These are phyloP conservation scores for Russula sp. DNA, from an alignment of 768 basidiomycete species.

Conservation along the genomic window DNA sequence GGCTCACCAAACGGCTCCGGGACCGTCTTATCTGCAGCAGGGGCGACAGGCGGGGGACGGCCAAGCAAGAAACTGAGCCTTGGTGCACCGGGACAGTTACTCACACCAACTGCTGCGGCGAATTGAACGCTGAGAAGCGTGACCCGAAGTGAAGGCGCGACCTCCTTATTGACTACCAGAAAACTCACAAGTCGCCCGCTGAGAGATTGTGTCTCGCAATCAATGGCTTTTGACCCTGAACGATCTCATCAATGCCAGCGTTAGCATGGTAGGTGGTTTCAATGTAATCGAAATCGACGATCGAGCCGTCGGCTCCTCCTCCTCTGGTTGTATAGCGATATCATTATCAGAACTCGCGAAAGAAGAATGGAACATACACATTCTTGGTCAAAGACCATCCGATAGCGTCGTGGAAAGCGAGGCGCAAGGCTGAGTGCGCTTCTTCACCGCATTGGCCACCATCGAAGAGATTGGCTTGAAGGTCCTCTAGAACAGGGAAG, in stretches of 20 bases:
- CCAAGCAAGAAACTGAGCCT: constrained; percentile 32
- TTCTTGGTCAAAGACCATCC: constrained; percentile 8
- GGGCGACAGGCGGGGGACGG: constrained; percentile 27
- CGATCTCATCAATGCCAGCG: constrained; percentile 23
- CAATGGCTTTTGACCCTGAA: constrained; percentile 32
- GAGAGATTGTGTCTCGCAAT: constrained; percentile 34
- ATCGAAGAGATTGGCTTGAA: constrained; percentile 30
- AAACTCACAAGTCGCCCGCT: constrained; percentile 43
- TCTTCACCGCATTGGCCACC: constrained; percentile 30
- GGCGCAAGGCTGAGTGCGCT: constrained; percentile 28
- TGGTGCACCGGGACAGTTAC: constrained; percentile 35
- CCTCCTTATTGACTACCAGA: neutral
- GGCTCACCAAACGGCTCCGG: constrained; percentile 32
- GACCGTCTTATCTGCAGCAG: constrained; percentile 31
- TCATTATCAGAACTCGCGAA: neutral
- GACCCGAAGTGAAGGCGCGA: neutral
- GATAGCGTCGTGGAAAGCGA: constrained; percentile 30
- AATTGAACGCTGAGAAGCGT: constrained; percentile 31
- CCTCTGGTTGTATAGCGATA: constrained; percentile 12
- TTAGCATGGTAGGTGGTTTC: constrained; percentile 25
- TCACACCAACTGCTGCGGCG: constrained; percentile 31
- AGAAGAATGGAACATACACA: neutral
- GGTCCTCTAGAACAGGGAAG: constrained; percentile 31
- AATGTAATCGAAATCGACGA: constrained; percentile 18
- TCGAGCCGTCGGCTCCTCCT: constrained; percentile 28